Percentiles rank a stretch among this genome's conserved stretches.
Evolutionary conservation across 2,329 filamentous ascomycete species (phyloP).

Genomic region (Claviceps sp.): DNA sequence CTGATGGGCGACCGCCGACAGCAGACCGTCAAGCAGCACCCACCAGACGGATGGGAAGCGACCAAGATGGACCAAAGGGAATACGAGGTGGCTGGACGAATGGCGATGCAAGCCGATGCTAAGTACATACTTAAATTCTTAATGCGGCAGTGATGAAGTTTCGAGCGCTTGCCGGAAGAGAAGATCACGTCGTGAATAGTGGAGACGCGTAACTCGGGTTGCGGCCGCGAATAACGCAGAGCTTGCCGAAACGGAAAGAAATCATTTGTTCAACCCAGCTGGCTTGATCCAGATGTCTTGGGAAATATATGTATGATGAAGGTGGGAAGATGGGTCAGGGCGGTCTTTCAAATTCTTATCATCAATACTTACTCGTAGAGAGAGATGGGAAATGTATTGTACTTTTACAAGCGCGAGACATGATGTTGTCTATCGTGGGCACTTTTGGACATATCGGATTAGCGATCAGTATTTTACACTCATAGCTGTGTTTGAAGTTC

Average conservation of each 20-base stretch:
- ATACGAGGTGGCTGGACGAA: no score
- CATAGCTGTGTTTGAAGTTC: constrained; percentile 1
- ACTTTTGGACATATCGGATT: constrained; percentile 9
- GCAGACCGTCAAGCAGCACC: not conserved
- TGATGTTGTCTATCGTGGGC: constrained; percentile 1
- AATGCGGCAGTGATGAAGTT: no score
- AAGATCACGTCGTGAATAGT: no score
- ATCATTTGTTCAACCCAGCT: not conserved
- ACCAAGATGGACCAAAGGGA: no score
- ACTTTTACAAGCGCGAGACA: constrained; percentile 8
- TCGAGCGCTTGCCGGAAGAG: no score
- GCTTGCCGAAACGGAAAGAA: no score
- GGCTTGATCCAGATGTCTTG: not conserved
- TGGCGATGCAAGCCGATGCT: no score
- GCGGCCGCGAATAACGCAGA: not conserved
- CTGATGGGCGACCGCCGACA: no score
- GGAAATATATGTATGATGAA: constrained; percentile 1
- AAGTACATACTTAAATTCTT: no score
- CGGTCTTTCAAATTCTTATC: constrained; percentile 1
- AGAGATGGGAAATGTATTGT: constrained; percentile 10
- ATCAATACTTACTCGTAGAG: constrained; percentile 3
- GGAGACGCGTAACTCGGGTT: no score
- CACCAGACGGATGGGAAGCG: no score
- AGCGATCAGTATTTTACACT: constrained; percentile 8
- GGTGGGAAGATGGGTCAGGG: not conserved